Percentiles rank a stretch among this genome's conserved stretches.
phyloP scores from a whole-genome alignment of 2,329 filamentous ascomycete species.

The Xylaria sp. region DNA sequence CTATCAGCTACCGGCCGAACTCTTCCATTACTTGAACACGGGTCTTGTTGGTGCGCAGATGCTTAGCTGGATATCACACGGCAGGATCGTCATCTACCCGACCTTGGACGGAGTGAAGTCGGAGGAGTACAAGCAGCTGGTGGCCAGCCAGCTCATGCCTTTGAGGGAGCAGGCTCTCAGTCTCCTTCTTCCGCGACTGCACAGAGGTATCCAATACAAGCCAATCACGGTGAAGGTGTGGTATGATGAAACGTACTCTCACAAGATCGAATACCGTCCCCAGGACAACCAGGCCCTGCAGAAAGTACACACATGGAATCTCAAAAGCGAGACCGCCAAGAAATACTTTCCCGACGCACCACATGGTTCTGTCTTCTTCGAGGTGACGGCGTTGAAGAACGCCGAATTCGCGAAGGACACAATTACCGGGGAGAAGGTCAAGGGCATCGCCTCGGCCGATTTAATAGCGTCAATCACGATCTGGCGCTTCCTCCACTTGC shows the following conservation, averaged over 20 bases:
- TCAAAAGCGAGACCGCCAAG: slow-evolving; percentile 62
- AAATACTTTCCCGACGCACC: slow-evolving; percentile 49
- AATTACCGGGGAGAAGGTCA: slow-evolving; percentile 59
- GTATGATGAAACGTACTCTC: slow-evolving; percentile 73
- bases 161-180: slow-evolving; percentile 77
- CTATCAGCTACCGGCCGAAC: slow-evolving; percentile 84
- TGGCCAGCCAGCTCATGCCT: slow-evolving; percentile 73
- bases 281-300: slow-evolving; percentile 52
- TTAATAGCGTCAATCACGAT: slow-evolving; percentile 72
- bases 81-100: slow-evolving; percentile 76
- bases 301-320: slow-evolving; percentile 67
- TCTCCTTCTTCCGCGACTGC: slow-evolving; percentile 76
- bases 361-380: slow-evolving; percentile 56
- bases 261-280: slow-evolving; percentile 66
- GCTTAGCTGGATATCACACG: slow-evolving; percentile 79
- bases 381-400: slow-evolving; percentile 70
- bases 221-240: slow-evolving; percentile 78
- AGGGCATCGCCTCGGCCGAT: slow-evolving; percentile 66
- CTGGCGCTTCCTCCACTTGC: slow-evolving; percentile 87
- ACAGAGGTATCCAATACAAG: slow-evolving; percentile 82
- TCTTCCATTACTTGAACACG: slow-evolving; percentile 86
- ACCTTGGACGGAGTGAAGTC: slow-evolving; percentile 83
- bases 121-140: slow-evolving; percentile 77
- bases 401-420: slow-evolving; percentile 71
- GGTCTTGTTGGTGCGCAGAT: slow-evolving; percentile 80